Evolutionary conservation across 495 filamentous ascomycete species (phyloP).

Genomic region (Lasiosphaeria miniovina): DNA sequence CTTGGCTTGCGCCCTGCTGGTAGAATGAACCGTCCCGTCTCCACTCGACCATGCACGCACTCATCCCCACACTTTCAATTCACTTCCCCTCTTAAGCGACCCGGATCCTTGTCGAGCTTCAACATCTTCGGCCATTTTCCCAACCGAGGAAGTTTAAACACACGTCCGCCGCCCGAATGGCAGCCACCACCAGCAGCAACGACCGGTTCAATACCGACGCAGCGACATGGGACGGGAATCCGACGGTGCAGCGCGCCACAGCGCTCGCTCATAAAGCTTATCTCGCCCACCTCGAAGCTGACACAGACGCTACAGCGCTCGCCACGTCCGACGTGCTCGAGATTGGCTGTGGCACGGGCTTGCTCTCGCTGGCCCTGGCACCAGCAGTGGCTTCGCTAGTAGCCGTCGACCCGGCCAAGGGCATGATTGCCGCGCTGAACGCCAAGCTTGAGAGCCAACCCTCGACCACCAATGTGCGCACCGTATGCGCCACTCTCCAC

Average conservation of each 20-base stretch:
- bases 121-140: no score
- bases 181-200: slow-evolving; percentile 14
- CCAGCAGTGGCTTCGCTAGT: slow-evolving; percentile 41
- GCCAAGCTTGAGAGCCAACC: slow-evolving; percentile 31
- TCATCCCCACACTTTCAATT: no score
- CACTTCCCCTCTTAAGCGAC: no score
- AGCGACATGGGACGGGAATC: slow-evolving; percentile 39
- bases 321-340: slow-evolving; percentile 46
- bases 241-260: slow-evolving; percentile 32
- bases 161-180: no score
- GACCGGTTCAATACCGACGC: slow-evolving; percentile 43
- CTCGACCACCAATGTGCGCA: slow-evolving; percentile 20
- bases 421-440: slow-evolving; percentile 52
- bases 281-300: slow-evolving; percentile 19
- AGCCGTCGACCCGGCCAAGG: slow-evolving; percentile 49
- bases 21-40: no score
- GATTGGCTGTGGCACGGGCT: slow-evolving; percentile 57
- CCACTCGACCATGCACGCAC: no score
- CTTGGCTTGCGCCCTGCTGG: no score
- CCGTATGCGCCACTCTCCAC: slow-evolving; percentile 18
- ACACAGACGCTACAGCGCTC: background rate
- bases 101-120: no score
- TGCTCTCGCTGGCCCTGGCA: slow-evolving; percentile 48
- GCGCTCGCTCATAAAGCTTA: slow-evolving; percentile 30
- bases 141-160: no score